phyloP scores from a whole-genome alignment of 129 eudicot genomes.

The Pittosporum tobira region DNA sequence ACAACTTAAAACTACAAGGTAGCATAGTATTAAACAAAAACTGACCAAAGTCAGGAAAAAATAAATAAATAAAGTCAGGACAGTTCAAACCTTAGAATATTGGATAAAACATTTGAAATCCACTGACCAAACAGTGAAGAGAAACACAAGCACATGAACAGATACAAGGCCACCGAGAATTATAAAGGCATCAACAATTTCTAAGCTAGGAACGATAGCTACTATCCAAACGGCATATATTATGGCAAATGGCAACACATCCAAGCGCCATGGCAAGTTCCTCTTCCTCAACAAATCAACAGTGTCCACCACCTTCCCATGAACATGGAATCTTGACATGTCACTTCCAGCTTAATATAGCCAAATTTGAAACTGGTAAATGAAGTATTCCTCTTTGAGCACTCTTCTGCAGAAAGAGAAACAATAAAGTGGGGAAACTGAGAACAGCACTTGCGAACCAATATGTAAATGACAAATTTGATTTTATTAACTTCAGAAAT shows the following conservation, averaged over 20 bases:
- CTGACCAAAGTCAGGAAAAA: too few species aligned
- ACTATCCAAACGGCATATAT: conserved; percentile 57
- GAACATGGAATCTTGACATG: conserved; percentile 63
- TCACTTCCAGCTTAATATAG: conserved; percentile 4
- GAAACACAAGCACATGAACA: conserved; percentile 55
- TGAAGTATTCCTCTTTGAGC: not conserved
- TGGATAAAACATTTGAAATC: conserved; percentile 80
- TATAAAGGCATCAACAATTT: conserved; percentile 53
- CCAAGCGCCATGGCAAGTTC: conserved; percentile 65
- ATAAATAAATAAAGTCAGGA: not conserved
- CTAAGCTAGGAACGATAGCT: conserved; percentile 53
- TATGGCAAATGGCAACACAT: conserved; percentile 67
- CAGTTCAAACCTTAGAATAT: conserved; percentile 52
- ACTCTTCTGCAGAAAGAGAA: not conserved
- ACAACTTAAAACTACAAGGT: not conserved
- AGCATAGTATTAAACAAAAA: not conserved
- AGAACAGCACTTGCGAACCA: too few species aligned
- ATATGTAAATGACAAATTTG: too few species aligned
- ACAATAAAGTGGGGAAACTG: too few species aligned
- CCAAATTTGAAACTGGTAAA: not conserved
- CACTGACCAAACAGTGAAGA: conserved; percentile 94
- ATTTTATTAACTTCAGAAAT: too few species aligned
- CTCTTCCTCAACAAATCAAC: conserved; percentile 71
- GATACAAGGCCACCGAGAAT: conserved; percentile 47
- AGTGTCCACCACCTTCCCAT: conserved; percentile 85